Percentiles rank a stretch among this genome's conserved stretches.
phyloP scores from a whole-genome alignment of 352 stramenopile genomes.

The Pythium oligandrum region DNA sequence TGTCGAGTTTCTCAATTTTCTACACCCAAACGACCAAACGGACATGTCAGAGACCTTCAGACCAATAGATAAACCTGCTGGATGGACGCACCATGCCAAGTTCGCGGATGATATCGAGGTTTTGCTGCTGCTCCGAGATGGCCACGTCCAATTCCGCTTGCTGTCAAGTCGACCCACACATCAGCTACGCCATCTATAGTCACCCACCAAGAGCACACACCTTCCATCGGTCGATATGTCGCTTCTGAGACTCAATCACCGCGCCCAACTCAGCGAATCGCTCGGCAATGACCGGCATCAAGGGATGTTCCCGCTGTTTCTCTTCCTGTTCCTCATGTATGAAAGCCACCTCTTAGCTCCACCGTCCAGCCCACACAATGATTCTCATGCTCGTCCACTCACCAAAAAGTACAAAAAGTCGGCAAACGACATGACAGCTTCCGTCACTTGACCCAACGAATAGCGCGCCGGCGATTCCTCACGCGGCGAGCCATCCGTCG shows the following conservation, averaged over 20 bases:
- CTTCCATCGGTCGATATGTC: conserved; percentile 83
- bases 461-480: conserved; percentile 59
- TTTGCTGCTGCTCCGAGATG: conserved; percentile 66
- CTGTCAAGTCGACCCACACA: conserved; percentile 8
- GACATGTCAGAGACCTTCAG: too few relatives aligned
- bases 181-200: background rate
- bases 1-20: conserved; percentile 56
- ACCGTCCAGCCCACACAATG: background rate
- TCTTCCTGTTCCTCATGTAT: conserved; percentile 71
- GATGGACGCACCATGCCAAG: conserved; percentile 35
- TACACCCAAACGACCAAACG: conserved; percentile 3
- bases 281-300: conserved; percentile 79
- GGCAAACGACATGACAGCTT: conserved; percentile 78
- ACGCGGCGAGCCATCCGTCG: conserved; percentile 23
- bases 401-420: conserved; percentile 83
- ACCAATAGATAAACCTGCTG: background rate
- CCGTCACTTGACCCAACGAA: conserved; percentile 64
- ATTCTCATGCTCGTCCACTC: conserved; percentile 15
- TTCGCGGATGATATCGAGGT: conserved; percentile 51
- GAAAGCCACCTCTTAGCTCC: conserved; percentile 29
- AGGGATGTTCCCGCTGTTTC: conserved; percentile 56
- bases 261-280: conserved; percentile 68
- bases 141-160: conserved; percentile 75
- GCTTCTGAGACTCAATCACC: conserved; percentile 83
- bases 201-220: conserved; percentile 4